phyloP scores from a whole-genome alignment of 495 filamentous ascomycete species.

The Massariosphaeria phaeospora region DNA sequence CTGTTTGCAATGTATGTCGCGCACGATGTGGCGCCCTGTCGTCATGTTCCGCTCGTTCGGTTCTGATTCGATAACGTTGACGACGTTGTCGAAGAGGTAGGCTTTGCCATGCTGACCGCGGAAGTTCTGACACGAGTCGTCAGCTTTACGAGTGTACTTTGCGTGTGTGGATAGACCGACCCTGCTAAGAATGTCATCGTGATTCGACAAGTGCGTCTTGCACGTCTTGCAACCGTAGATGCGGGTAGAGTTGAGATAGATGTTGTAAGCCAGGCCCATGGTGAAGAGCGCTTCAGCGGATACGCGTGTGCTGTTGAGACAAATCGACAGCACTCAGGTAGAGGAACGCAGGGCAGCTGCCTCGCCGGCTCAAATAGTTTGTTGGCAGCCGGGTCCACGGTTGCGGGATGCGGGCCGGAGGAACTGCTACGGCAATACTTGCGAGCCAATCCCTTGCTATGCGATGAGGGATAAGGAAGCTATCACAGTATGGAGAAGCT shows the following conservation, averaged over 20 bases:
- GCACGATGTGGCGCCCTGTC: slow-evolving; percentile 89
- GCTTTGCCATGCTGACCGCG: slow-evolving; percentile 98
- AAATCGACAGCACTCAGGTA: background rate
- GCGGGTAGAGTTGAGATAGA: slow-evolving; percentile 81
- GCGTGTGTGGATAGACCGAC: slow-evolving; percentile 48
- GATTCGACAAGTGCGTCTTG: slow-evolving; percentile 91
- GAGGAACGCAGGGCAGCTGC: background rate
- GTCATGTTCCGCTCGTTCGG: slow-evolving; percentile 96
- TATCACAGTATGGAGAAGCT: too few species aligned
- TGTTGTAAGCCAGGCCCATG: slow-evolving; percentile 95
- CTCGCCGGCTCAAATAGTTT: too few species aligned
- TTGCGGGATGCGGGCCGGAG: background rate
- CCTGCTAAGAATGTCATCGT: slow-evolving; percentile 91
- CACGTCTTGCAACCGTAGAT: slow-evolving; percentile 95
- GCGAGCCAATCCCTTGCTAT: too few species aligned
- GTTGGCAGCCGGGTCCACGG: background rate
- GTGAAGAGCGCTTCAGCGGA: background rate
- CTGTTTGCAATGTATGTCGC: slow-evolving; percentile 83
- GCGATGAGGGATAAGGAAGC: too few species aligned
- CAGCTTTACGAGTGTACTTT: background rate
- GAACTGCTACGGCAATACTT: background rate
- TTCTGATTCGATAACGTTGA: slow-evolving; percentile 77
- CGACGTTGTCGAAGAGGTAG: slow-evolving; percentile 89
- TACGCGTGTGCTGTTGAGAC: background rate
- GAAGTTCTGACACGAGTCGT: slow-evolving; percentile 66